A percentile compares a stretch with the other conserved stretches of the same genome.
Conservation (phyloP, 2,329 filamentous ascomycete genomes). For the Pyrenophora tritici-repentis region DNA sequence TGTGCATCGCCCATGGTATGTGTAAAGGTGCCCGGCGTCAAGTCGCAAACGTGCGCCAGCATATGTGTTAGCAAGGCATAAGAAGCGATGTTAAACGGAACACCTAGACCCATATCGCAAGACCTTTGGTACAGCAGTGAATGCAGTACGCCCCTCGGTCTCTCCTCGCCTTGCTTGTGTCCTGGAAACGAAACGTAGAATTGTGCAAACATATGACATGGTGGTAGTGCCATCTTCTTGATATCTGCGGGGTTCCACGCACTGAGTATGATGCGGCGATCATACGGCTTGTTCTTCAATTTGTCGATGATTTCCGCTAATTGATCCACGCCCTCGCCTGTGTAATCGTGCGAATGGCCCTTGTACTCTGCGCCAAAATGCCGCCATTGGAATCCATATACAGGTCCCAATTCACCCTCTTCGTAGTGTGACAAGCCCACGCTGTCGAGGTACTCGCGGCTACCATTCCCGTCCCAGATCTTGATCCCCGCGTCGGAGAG, state of each 20-base stretch:
- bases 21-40: conserved; percentile 84
- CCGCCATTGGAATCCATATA: conserved; percentile 99
- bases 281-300: conserved; percentile 80
- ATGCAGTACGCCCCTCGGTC: conserved; percentile 71
- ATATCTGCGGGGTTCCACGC: conserved; percentile 94
- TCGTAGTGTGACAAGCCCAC: conserved; percentile 80
- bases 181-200: conserved; percentile 83
- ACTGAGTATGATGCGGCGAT: conserved; percentile 84
- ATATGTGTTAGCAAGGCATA: conserved; percentile 96
- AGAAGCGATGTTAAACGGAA: conserved; percentile 96
- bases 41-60: conserved; percentile 82
- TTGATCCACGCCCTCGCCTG: conserved; percentile 89
- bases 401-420: conserved; percentile 88
- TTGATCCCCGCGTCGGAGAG: conserved; percentile 82
- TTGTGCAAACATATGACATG: conserved; percentile 97
- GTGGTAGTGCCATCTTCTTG: conserved; percentile 85
- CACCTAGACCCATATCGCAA: conserved; percentile 95
- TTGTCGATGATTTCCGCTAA: conserved; percentile 88
- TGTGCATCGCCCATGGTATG: conserved; percentile 99
- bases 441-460: conserved; percentile 84
- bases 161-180: conserved; percentile 32
- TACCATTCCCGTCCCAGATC: conserved; percentile 98
- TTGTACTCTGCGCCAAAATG: conserved; percentile 94
- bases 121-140: conserved; percentile 91
- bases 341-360: conserved; percentile 71